Evolutionary conservation across 163 green algal species (phyloP).

Genomic region (Scenedesmus sp.): DNA sequence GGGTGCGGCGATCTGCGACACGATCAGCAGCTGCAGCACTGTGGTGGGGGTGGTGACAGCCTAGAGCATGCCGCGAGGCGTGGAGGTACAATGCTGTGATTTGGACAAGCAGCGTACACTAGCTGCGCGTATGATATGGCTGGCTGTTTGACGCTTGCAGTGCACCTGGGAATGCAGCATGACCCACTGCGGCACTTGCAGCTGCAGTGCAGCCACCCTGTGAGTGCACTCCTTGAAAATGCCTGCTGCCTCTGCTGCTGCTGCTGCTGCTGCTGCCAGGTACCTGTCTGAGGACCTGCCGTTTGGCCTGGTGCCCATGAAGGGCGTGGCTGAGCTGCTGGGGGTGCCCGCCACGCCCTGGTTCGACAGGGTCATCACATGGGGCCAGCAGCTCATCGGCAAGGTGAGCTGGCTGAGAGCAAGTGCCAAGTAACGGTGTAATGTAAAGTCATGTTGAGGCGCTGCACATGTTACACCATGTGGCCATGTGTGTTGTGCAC

Average conservation of each 20-base stretch:
- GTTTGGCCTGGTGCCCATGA: conserved; percentile 24
- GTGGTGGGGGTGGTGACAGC: too few relatives aligned
- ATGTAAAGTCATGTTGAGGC: too few relatives aligned
- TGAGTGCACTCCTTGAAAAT: not conserved
- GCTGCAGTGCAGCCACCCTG: not conserved
- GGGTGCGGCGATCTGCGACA: too few relatives aligned
- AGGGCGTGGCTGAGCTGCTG: conserved; percentile 27
- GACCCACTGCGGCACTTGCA: not conserved
- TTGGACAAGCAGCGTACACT: too few relatives aligned
- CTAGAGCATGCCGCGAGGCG: too few relatives aligned
- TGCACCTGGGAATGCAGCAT: not conserved
- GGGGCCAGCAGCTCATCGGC: conserved; percentile 24
- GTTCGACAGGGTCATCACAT: conserved; percentile 35
- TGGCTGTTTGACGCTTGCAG: not conserved
- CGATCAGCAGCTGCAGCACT: too few relatives aligned
- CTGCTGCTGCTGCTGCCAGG: not conserved
- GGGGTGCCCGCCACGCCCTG: conserved; percentile 1
- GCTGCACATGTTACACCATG: too few relatives aligned
- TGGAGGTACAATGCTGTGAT: too few relatives aligned
- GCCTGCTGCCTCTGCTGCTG: not conserved
- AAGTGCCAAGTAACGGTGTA: too few relatives aligned
- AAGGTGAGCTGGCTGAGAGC: conserved; percentile 2
- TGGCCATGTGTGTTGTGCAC: too few relatives aligned
- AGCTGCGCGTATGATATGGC: too few relatives aligned
- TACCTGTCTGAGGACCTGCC: conserved; percentile 37